phyloP scores from a whole-genome alignment of 306 rosid species.

The Quercus engelmannii region DNA sequence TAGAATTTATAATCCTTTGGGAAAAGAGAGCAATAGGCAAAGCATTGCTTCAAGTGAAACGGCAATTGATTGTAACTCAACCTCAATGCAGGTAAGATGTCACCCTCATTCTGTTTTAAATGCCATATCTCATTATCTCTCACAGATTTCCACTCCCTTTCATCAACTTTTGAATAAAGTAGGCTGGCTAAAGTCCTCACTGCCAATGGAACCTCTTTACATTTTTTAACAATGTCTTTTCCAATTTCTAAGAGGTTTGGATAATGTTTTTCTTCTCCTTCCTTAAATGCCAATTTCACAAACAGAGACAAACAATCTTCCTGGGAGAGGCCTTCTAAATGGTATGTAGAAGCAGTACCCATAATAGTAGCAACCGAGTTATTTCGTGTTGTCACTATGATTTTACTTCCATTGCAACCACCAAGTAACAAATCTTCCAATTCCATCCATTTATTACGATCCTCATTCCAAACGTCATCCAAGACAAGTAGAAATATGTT shows the following conservation, averaged over 20 bases:
- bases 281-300: conserved; percentile 8
- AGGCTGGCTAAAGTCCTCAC: background rate
- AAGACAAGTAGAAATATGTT: background rate
- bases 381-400: background rate
- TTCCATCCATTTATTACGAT: background rate
- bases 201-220: conserved; percentile 16
- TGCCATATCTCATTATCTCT: conserved; percentile 22
- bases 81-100: conserved; percentile 2
- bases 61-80: conserved; percentile 16
- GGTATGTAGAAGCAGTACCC: background rate
- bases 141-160: background rate
- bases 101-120: background rate
- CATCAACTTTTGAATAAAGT: background rate
- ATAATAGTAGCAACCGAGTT: background rate
- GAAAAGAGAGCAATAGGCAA: background rate
- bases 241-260: conserved; percentile 7
- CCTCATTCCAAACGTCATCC: background rate
- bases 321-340: background rate
- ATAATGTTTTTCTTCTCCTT: background rate
- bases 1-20: background rate
- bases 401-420: background rate
- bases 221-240: background rate
- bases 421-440: too few relatives aligned
- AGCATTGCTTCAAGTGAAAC: conserved; percentile 5
- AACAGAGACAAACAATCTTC: conserved; percentile 6